These are phyloP conservation scores for Phytophthora quininea DNA, from an alignment of 352 stramenopile species.

Conservation along the genomic window DNA sequence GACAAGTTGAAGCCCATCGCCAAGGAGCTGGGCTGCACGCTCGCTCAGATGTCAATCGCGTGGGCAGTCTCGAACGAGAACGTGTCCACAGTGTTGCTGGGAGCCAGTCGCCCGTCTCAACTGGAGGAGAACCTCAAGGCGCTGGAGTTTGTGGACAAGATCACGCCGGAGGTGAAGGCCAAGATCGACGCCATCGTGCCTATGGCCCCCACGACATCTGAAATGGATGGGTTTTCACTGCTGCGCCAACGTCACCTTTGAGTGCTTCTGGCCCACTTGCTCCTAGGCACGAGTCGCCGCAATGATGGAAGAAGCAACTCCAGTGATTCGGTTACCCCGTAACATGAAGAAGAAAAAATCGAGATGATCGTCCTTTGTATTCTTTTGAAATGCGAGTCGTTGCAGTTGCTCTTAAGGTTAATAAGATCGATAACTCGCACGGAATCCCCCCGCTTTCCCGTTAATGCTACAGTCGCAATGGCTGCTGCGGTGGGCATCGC, in stretches of 20 bases:
- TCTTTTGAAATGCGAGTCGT: no score
- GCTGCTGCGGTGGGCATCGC: no score
- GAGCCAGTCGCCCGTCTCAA: constrained; percentile 35
- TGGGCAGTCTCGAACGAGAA: constrained; percentile 60
- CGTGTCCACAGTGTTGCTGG: constrained; percentile 57
- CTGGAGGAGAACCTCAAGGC: constrained; percentile 17
- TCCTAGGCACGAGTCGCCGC: not conserved
- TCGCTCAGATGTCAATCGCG: constrained; percentile 43
- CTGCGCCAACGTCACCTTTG: not conserved
- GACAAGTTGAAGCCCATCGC: constrained; percentile 45
- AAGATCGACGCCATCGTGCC: constrained; percentile 12
- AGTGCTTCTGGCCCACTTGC: not conserved
- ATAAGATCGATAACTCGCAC: no score
- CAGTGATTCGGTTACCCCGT: no score
- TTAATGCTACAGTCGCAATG: no score
- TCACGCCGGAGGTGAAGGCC: constrained; percentile 15
- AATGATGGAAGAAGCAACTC: no score
- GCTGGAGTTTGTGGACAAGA: constrained; percentile 10
- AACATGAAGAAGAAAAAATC: no score
- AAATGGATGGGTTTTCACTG: constrained; percentile 10
- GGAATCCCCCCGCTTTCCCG: no score
- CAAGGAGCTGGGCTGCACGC: constrained; percentile 31
- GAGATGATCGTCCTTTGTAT: no score
- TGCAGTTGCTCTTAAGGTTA: no score
- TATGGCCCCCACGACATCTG: not conserved